Base-by-base conservation (phyloP, 2,329 filamentous ascomycete species). In the Diaporthe sp. region DNA sequence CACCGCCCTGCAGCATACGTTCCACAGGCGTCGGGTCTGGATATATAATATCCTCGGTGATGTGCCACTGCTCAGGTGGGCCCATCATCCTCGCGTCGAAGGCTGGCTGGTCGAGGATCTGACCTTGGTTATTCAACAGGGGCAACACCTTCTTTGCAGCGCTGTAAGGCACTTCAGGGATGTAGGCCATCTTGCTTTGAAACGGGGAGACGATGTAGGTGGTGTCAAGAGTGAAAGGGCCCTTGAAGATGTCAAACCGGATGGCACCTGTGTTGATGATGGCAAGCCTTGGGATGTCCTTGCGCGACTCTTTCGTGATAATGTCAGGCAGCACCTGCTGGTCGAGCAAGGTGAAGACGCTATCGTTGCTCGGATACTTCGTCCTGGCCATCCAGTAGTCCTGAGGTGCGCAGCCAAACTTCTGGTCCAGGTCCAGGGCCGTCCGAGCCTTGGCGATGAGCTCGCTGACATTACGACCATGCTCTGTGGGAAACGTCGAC, bases 211-310 rank as follows among this genome's bases (percentile, higher is more conserved):
- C 89, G 53, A 96, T 93, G 82, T 92, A 98, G 0, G 94, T 95
- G 5, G 93, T 93, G 82, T 99, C 97, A 53, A 92, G 91, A 0
- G 97, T 98, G 81, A 98, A 98, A 0, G 93, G 88, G 0, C 97
- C 97, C 83, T 96, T 92, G 88, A 98, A 98, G 77, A 99, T 94
- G 83, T 99, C 97, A 83, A 98, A 99, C 60, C 97, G 94, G 78
- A 99, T 92, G 4, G 94, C 94, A 37, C 97, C 97, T 0, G 95
- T 98, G 84, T 99, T 99, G 74, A 94, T 88, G 70, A 98, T 91
- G 42, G 93, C 92, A 15, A 98, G 85, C 9, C 91, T 90, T 13
- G 95, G 89, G 55, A 90, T 88, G 74, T 92, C 88, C 34, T 88
- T 86, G 5, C 93, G 88, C 44, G 88, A 85, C 55, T 90, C 81